Base-by-base conservation (phyloP, 495 filamentous ascomycete species). In the Hypoxylon cercidicola region DNA sequence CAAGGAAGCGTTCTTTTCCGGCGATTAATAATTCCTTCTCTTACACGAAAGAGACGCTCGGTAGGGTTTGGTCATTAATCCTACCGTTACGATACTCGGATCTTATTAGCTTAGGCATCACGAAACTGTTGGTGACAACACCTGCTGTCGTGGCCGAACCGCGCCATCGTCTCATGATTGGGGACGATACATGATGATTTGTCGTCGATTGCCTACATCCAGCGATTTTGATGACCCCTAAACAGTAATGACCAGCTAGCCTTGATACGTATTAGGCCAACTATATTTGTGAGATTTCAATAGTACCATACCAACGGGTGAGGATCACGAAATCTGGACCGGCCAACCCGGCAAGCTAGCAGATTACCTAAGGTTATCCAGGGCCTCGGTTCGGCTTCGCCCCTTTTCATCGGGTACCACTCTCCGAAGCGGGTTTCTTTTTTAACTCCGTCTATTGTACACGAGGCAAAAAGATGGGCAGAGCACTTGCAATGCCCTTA, bases 121-220 rank as follows among this genome's bases (percentile, higher is more conserved):
- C 11, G 8, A 25, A 39, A 40, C 3, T 7, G 30, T 10, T 16
- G 30, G 16, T 48, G 32, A 43, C 49, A 39, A 46, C 39, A 37
- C 2, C 43, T 37, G 55, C 47, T 44, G 43, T 59, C 15, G 59
- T 45, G 35, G 21, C 45, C 23, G 50, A 65, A 55, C 30, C 60
- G 55, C 52, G 55, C 65, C 65, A 68, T 56, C 55, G 54, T 68
- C 65, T 68, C 46, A 45, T 57, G 65, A 68, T 63, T 41, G 46
- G 40, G 55, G 44, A 39, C 59, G 43, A 54, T 56, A 40, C 15
- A 40, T 10, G 15, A 39, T 55, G n/a, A n/a, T n/a, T n/a, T 46
- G 25, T 43, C 51, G 47, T 39, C 35, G 60, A 35, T 44, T 4
- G 8, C 30, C 8, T 34, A 62, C n/a, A 8, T 52, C 28, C 16